These are phyloP conservation scores for Quercus bicolor DNA, from an alignment of 306 rosid genomes.

Conservation along the genomic window DNA sequence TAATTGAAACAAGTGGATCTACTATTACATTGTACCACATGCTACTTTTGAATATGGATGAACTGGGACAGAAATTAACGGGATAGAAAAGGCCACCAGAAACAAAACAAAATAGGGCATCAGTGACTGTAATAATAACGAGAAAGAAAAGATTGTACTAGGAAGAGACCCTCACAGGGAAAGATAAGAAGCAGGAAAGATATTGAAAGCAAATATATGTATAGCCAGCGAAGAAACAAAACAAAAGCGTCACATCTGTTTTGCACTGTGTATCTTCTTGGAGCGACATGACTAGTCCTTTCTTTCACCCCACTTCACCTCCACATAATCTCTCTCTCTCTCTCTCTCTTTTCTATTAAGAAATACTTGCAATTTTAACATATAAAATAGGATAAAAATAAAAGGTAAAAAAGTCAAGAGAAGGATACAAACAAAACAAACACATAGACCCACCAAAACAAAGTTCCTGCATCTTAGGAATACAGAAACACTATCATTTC, in stretches of 20 bases:
- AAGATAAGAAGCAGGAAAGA: slow-evolving; percentile 7
- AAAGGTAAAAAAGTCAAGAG: not conserved
- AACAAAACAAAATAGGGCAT: not conserved
- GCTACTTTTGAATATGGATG: not conserved
- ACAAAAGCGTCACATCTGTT: not conserved
- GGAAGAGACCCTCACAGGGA: not conserved
- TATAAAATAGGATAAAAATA: not conserved
- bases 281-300: not conserved
- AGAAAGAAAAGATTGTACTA: not conserved
- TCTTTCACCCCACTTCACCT: too few relatives aligned
- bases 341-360: too few relatives aligned
- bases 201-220: not conserved
- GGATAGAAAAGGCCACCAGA: not conserved
- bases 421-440: slow-evolving; percentile 8
- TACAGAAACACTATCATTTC: slow-evolving; percentile 28
- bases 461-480: slow-evolving; percentile 18
- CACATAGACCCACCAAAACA: slow-evolving; percentile 11
- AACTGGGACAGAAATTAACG: not conserved
- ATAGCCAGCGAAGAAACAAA: not conserved
- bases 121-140: not conserved
- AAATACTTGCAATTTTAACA: not conserved
- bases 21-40: not conserved
- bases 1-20: too few relatives aligned
- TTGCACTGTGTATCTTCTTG: not conserved
- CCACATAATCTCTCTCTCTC: too few relatives aligned